Conservation (phyloP, 495 filamentous ascomycete genomes). For the Penicillium taxi region DNA sequence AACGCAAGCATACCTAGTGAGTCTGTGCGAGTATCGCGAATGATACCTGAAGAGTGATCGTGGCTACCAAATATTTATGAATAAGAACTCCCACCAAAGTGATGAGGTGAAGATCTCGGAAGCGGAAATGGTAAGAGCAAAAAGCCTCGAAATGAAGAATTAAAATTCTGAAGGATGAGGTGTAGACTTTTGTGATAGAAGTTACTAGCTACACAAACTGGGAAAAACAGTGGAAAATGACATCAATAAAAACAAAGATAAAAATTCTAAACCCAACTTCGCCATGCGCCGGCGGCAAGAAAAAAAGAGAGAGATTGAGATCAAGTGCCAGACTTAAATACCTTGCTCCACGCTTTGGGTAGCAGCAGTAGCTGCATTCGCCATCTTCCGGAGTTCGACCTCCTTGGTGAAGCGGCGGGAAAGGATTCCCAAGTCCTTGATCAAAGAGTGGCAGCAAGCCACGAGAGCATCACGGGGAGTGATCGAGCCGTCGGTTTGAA, state of each 20-base stretch:
- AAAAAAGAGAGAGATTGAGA: constrained; percentile 2
- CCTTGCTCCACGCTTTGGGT: neutral
- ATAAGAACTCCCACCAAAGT: too few relatives aligned
- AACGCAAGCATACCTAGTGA: too few relatives aligned
- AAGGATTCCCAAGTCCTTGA: constrained; percentile 65
- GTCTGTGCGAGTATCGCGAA: too few relatives aligned
- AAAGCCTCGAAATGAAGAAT: constrained; percentile 10
- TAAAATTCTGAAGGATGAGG: too few relatives aligned
- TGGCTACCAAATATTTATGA: too few relatives aligned
- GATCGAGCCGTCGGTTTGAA: constrained; percentile 84
- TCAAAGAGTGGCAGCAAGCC: constrained; percentile 64
- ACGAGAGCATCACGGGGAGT: constrained; percentile 83
- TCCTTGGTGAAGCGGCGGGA: constrained; percentile 91
- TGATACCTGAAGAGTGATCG: too few relatives aligned
- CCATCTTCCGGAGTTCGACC: constrained; percentile 87
- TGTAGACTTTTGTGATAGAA: too few relatives aligned
- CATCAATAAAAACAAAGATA: neutral
- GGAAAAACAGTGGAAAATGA: neutral
- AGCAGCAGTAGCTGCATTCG: constrained; percentile 39
- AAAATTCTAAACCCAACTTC: neutral
- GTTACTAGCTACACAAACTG: too few relatives aligned
- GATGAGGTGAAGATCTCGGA: neutral
- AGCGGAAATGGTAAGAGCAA: constrained; percentile 5
- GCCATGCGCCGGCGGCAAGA: constrained; percentile 9
- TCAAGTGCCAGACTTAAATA: too few relatives aligned